Conservation (phyloP, 805 yeast genomes). For the Barnettozyma sp. region DNA sequence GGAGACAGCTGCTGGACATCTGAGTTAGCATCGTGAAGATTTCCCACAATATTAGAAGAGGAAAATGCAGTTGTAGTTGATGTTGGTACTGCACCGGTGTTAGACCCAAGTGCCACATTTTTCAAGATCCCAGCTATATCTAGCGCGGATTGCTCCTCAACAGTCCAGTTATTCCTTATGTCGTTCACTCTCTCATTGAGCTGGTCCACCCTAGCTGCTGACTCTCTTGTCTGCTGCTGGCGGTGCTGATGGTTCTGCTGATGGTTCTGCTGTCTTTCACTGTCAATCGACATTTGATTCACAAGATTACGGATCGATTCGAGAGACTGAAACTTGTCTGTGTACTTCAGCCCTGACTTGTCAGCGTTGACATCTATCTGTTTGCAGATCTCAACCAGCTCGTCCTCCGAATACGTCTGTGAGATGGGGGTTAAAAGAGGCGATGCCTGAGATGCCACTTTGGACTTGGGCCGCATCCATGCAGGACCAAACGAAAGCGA, state of each 20-base stretch:
- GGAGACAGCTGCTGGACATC: neutral
- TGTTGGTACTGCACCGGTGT: constrained; percentile 8
- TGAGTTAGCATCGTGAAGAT: no score
- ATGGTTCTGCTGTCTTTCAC: constrained; percentile 12
- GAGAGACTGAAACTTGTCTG: constrained; percentile 29
- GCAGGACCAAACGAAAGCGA: constrained; percentile 27
- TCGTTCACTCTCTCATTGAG: constrained; percentile 16
- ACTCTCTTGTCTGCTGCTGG: constrained; percentile 4
- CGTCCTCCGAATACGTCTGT: constrained; percentile 41
- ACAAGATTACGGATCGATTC: constrained; percentile 22
- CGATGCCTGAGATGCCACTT: constrained; percentile 1
- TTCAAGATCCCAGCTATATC: constrained; percentile 21
- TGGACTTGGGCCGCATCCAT: constrained; percentile 30
- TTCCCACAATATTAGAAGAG: no score
- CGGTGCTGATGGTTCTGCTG: neutral
- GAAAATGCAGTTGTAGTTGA: constrained; percentile 4
- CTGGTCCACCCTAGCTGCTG: constrained; percentile 11
- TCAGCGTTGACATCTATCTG: constrained; percentile 29
- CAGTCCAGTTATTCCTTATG: constrained; percentile 18
- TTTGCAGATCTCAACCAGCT: constrained; percentile 48
- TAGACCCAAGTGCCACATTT: constrained; percentile 11
- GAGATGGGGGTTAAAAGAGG: constrained; percentile 32
- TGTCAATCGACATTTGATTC: constrained; percentile 19
- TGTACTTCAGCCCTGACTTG: constrained; percentile 17
- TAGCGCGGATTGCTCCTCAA: constrained; percentile 18